Percentiles rank a stretch among this genome's conserved stretches.
Conservation (phyloP, 2,329 filamentous ascomycete species). For the Chrysoporthe cubensis region DNA sequence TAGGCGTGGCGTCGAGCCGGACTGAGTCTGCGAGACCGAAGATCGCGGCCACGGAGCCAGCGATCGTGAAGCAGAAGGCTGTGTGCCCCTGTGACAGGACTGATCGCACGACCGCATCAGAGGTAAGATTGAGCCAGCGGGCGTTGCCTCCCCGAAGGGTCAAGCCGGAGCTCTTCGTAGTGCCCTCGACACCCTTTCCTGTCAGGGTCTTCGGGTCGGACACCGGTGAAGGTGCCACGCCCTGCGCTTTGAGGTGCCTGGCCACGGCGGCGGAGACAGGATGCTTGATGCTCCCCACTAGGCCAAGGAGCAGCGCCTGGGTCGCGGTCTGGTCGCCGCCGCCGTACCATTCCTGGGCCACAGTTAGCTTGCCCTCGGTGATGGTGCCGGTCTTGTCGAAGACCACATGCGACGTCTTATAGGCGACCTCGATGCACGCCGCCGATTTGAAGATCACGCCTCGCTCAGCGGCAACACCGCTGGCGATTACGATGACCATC, state of each 20-base stretch:
- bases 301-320: constrained; percentile 36
- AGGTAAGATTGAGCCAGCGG: constrained; percentile 48
- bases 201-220: constrained; percentile 43
- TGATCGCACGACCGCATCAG: constrained; percentile 38
- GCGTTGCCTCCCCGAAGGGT: constrained; percentile 54
- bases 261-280: constrained; percentile 53
- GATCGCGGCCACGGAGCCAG: constrained; percentile 41
- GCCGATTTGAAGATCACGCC: constrained; percentile 74
- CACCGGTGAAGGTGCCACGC: constrained; percentile 32
- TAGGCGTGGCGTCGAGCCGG: constrained; percentile 45
- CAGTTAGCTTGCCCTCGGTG: constrained; percentile 59
- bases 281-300: constrained; percentile 53
- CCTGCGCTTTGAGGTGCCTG: constrained; percentile 36
- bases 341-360: constrained; percentile 43
- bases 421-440: constrained; percentile 64
- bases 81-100: constrained; percentile 45
- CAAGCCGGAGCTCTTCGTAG: constrained; percentile 31
- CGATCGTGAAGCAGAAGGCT: constrained; percentile 51
- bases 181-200: constrained; percentile 51
- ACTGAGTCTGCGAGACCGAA: constrained; percentile 53
- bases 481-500: constrained; percentile 76
- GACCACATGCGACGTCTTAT: constrained; percentile 67
- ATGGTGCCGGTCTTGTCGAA: constrained; percentile 84
- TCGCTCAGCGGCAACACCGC: constrained; percentile 64
- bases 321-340: neutral